Evolutionary conservation across 805 yeast species (phyloP).

Genomic region (Barnettozyma botsteinii): DNA sequence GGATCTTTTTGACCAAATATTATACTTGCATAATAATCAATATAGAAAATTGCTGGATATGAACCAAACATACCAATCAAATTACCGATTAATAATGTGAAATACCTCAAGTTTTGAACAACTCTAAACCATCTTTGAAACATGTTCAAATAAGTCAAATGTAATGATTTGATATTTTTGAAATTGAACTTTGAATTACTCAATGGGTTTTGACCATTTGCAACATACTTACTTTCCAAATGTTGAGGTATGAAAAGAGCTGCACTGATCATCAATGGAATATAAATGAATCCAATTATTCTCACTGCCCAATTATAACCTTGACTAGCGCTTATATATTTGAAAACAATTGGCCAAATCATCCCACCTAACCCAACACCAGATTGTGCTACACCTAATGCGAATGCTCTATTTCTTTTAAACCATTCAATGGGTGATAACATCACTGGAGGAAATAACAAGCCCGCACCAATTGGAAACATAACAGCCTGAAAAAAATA

Average conservation of each 20-base stretch:
- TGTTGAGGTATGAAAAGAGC: slow-evolving; percentile 15
- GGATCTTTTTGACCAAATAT: slow-evolving; percentile 11
- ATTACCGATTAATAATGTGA: slow-evolving; percentile 11
- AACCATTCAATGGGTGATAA: slow-evolving; percentile 68
- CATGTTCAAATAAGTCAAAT: slow-evolving; percentile 9
- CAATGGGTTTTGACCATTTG: slow-evolving; percentile 10
- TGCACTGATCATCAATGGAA: slow-evolving; percentile 18
- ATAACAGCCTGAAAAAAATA: slow-evolving; percentile 23
- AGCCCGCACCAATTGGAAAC: slow-evolving; percentile 29
- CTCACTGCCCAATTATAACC: slow-evolving; percentile 20
- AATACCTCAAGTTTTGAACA: slow-evolving; percentile 7
- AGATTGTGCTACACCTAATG: slow-evolving; percentile 40
- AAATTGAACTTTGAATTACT: slow-evolving; percentile 16
- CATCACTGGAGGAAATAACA: slow-evolving; percentile 51
- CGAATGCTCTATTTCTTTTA: slow-evolving; percentile 50
- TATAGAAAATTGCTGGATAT: slow-evolving; percentile 22
- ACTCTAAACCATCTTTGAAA: slow-evolving; percentile 14
- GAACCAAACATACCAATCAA: slow-evolving; percentile 21
- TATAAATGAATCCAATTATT: slow-evolving; percentile 19
- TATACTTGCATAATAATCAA: slow-evolving; percentile 20
- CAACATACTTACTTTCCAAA: slow-evolving; percentile 10
- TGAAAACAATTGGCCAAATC: slow-evolving; percentile 26
- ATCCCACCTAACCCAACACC: slow-evolving; percentile 54
- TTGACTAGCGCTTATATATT: slow-evolving; percentile 13
- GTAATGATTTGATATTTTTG: slow-evolving; percentile 11